Evolutionary conservation across 768 basidiomycete species (phyloP).

Genomic region (Candolleomyces eurysporus): DNA sequence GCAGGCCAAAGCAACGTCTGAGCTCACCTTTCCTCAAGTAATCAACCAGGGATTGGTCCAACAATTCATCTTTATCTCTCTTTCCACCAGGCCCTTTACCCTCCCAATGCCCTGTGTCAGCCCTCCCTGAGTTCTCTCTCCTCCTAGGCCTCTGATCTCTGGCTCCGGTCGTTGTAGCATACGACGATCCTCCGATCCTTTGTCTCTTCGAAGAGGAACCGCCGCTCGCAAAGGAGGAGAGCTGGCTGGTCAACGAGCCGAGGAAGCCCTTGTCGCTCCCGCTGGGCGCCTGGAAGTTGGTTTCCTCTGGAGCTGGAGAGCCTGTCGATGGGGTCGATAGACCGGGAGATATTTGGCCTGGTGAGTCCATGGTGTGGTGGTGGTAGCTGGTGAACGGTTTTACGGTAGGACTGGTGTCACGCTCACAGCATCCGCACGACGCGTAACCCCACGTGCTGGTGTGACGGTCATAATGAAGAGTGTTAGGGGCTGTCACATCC

Average conservation of each 20-base stretch:
- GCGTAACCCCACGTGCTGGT: too few relatives aligned
- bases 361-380: conserved; percentile 5
- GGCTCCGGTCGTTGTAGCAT: background rate
- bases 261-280: conserved; percentile 4
- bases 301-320: conserved; percentile 3
- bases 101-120: background rate
- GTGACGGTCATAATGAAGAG: too few relatives aligned
- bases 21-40: conserved; percentile 50
- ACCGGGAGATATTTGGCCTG: conserved; percentile 3
- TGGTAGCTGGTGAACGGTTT: background rate
- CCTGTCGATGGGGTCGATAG: background rate
- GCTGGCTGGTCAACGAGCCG: background rate
- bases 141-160: conserved; percentile 5
- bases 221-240: background rate
- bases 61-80: conserved; percentile 55
- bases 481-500: too few relatives aligned
- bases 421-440: too few relatives aligned
- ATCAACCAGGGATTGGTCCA: conserved; percentile 50
- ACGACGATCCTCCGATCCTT: background rate
- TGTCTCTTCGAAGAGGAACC: background rate
- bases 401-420: too few relatives aligned
- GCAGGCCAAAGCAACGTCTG: background rate
- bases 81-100: conserved; percentile 29
- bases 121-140: conserved; percentile 6
- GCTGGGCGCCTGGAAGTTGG: background rate